These are phyloP conservation scores for Clavariopsis aquatica DNA, from an alignment of 495 filamentous ascomycete genomes.

Conservation along the genomic window DNA sequence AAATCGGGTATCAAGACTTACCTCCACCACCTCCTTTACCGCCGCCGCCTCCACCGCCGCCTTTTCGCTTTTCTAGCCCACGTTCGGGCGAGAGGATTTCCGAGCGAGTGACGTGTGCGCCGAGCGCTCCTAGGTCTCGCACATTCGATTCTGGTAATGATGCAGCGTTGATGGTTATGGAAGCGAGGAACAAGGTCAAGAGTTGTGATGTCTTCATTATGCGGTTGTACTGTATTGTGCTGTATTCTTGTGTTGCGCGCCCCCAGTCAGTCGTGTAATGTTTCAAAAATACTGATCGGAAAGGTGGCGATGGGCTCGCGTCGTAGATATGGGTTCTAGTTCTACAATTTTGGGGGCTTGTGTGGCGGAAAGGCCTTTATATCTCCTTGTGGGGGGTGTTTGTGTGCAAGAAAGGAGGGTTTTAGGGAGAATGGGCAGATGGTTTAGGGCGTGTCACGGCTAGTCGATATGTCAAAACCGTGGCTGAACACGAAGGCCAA, in stretches of 20 bases:
- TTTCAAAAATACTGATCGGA: background rate
- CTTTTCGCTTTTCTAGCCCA: conserved; percentile 58
- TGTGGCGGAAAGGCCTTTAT: background rate
- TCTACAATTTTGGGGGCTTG: background rate
- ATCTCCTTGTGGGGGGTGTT: no score
- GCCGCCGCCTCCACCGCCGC: conserved; percentile 52
- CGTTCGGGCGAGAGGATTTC: conserved; percentile 27
- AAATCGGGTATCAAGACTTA: conserved; percentile 2
- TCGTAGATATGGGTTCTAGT: background rate
- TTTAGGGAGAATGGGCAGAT: background rate
- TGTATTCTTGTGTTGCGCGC: no score
- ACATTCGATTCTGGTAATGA: conserved; percentile 28
- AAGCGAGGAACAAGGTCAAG: conserved; percentile 12
- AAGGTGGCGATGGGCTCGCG: background rate
- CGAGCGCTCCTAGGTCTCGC: conserved; percentile 15
- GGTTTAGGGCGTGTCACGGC: background rate
- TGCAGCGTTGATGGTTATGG: conserved; percentile 13
- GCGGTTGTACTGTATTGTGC: no score
- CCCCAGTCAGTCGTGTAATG: conserved; percentile 7
- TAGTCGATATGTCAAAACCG: no score
- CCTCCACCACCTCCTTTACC: conserved; percentile 48
- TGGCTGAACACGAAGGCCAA: conserved; percentile 1
- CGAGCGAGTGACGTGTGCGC: conserved; percentile 14
- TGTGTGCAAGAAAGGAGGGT: background rate
- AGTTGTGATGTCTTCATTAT: conserved; percentile 29